Evolutionary conservation across 306 rosid species (phyloP), one percentile per base, ranked within the genome.

Genomic region (Vicia sativa): DNA sequence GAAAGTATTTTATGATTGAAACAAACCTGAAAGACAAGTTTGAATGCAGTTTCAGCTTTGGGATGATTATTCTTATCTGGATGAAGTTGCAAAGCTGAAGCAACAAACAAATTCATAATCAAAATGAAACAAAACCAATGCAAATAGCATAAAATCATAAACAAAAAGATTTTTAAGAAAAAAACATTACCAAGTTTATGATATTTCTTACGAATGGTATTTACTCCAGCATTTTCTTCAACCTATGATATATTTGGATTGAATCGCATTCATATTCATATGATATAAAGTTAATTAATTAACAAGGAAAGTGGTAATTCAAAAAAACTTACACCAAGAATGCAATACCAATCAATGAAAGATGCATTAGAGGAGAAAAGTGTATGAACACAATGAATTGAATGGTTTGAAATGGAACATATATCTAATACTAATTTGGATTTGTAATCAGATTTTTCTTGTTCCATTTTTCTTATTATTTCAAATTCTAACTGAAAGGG

Each of bases 61-160:
- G 97, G 90, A 46, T 93, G 96, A 31, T 83, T 72, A 78, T 93
- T 93, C 86, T 93, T 93, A 65, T 93, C 97, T 45, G 99, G 99
- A 72, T 93, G 99, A 79, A 93, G 95, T 65, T 86, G 89, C 72
- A 93, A 80, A 28, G 99, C 99, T 93, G 84, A 67, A 80, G 6
- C 58, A 25, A 59, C n/a, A 53, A 68, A 14, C 42, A 60, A 45
- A 8, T 15, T 60, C 45, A 41, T 23, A 46, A 21, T 53, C 35
- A 78, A 11, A 38, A 7, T 43, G 16, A 39, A 11, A 77, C n/a
- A 56, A 60, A 21, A 54, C 38, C 48, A 19, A 19, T 31, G 44
- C 44, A 54, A 43, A 68, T 37, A 62, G 52, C n/a, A 70, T 7
- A 41, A 41, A 19, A 62, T 7, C 14, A 54, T 2, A 19, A 19